Evolutionary conservation across 2,329 filamentous ascomycete genomes (phyloP).

Genomic region (Niveomyces coronatus): DNA sequence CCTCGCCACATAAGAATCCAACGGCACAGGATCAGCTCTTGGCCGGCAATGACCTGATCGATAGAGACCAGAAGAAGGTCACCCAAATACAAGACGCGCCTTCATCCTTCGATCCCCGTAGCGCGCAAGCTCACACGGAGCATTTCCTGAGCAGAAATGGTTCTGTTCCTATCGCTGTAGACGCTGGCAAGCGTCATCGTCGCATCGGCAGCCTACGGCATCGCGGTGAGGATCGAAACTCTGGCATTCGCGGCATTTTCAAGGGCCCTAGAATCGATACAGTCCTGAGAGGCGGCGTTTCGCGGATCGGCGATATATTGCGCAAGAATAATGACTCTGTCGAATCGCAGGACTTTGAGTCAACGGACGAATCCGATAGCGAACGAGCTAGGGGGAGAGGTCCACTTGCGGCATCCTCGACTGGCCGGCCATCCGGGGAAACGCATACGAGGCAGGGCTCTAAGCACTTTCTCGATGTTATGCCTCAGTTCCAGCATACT

Average conservation of each 20-base stretch:
- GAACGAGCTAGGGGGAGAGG: conserved; percentile 31
- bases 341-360: conserved; percentile 28
- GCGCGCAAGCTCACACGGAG: conserved; percentile 9
- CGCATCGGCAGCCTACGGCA: conserved; percentile 39
- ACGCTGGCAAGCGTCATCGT: conserved; percentile 37
- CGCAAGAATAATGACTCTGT: conserved; percentile 40
- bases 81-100: too few species aligned
- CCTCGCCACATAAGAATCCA: conserved; percentile 44
- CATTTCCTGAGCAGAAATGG: conserved; percentile 19
- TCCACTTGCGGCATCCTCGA: conserved; percentile 25
- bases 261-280: conserved; percentile 67
- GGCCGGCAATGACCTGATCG: too few species aligned
- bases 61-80: too few species aligned
- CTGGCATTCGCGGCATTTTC: conserved; percentile 54
- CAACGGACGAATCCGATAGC: conserved; percentile 39
- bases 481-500: conserved; percentile 38
- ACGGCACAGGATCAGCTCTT: not conserved
- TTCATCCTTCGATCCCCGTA: too few species aligned
- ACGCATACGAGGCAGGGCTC: conserved; percentile 21
- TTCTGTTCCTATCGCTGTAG: conserved; percentile 28
- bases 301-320: conserved; percentile 45
- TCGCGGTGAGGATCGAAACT: conserved; percentile 22
- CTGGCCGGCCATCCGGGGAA: conserved; percentile 23
- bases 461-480: conserved; percentile 40
- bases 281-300: conserved; percentile 51